phyloP scores from a whole-genome alignment of 768 basidiomycete genomes.

The Gloeophyllum trabeum region DNA sequence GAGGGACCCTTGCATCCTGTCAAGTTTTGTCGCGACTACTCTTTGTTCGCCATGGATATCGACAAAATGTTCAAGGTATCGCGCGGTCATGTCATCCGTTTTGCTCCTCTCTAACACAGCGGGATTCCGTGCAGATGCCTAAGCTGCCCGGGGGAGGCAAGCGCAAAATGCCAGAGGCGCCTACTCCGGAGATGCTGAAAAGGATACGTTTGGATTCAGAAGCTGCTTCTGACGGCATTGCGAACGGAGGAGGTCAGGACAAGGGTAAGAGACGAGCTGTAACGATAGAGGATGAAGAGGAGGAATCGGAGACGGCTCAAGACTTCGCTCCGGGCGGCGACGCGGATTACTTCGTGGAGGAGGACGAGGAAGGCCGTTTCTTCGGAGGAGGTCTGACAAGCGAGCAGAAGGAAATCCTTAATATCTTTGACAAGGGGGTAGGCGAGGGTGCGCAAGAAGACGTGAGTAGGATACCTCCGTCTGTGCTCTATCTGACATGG shows the following conservation, averaged over 20 bases:
- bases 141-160: constrained; percentile 63
- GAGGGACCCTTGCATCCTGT: too few species aligned
- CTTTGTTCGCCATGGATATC: constrained; percentile 27
- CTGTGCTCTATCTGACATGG: constrained; percentile 5
- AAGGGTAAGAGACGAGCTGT: constrained; percentile 28
- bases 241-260: constrained; percentile 6
- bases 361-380: constrained; percentile 88
- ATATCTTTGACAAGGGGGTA: constrained; percentile 78
- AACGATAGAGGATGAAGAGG: constrained; percentile 56
- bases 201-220: constrained; percentile 51
- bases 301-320: constrained; percentile 25
- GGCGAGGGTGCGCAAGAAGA: constrained; percentile 55
- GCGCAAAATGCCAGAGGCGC: constrained; percentile 66
- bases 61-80: constrained; percentile 38
- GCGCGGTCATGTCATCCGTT: constrained; percentile 1
- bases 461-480: constrained; percentile 30
- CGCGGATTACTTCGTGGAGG: constrained; percentile 83
- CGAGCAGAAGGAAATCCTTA: constrained; percentile 91
- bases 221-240: constrained; percentile 5
- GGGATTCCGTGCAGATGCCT: constrained; percentile 34
- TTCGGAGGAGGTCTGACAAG: constrained; percentile 88
- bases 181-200: constrained; percentile 75
- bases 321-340: constrained; percentile 80
- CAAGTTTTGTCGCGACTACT: too few species aligned
- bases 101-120: background rate